Conservation (phyloP, 139 green algal species). For the Pycnococcus provasolii region DNA sequence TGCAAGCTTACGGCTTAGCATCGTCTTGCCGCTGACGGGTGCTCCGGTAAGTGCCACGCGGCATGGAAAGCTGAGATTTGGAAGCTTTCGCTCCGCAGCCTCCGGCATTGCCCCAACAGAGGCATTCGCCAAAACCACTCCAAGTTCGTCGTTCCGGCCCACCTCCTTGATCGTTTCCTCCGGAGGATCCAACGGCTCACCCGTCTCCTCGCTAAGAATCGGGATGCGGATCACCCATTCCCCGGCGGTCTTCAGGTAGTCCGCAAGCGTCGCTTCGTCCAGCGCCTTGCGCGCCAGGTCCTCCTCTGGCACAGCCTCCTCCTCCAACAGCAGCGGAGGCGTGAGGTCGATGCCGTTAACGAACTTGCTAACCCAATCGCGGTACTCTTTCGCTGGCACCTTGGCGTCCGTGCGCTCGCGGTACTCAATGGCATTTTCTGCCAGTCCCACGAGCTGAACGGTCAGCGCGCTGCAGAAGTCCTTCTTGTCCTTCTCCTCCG, state of each 20-base stretch:
- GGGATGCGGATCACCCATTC: not conserved
- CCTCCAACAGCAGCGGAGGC: constrained; percentile 1
- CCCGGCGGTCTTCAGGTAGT: constrained; percentile 5
- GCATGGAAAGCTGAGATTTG: too few relatives aligned
- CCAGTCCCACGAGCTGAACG: constrained; percentile 50
- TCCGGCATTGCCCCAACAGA: too few relatives aligned
- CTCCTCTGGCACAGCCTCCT: not conserved
- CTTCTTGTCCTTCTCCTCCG: constrained; percentile 25
- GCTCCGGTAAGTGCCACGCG: too few relatives aligned
- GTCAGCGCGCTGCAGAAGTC: constrained; percentile 31
- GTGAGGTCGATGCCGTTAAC: constrained; percentile 20
- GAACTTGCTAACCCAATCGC: constrained; percentile 54
- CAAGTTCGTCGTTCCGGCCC: too few relatives aligned
- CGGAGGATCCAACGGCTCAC: too few relatives aligned
- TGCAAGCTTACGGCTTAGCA: too few relatives aligned
- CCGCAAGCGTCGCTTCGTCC: not conserved
- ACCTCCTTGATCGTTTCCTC: too few relatives aligned
- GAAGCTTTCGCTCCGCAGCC: too few relatives aligned
- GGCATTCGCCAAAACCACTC: too few relatives aligned
- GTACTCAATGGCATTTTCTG: constrained; percentile 43
- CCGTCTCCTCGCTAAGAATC: too few relatives aligned
- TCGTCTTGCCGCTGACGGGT: too few relatives aligned
- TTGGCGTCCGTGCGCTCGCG: constrained; percentile 35
- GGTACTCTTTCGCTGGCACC: constrained; percentile 45
- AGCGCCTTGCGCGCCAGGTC: not conserved